Conservation (phyloP, 2,329 filamentous ascomycete genomes). For the Fusarium sarcochroum region DNA sequence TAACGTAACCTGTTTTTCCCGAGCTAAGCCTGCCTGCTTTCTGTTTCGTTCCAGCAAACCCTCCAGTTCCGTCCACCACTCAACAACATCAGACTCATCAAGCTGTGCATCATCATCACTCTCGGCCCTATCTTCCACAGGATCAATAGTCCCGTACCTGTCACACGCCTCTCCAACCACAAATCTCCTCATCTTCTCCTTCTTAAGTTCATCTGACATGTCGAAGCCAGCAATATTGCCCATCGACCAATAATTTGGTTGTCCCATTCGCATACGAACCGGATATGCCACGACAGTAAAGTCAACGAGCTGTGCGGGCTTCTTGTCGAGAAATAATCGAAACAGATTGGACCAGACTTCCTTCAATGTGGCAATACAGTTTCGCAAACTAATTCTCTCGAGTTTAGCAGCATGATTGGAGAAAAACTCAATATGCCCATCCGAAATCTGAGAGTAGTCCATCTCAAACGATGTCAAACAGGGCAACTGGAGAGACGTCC, state of each 20-base stretch:
- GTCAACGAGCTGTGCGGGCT: not conserved
- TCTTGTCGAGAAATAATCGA: not conserved
- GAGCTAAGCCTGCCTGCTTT: not conserved
- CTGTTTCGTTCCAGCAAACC: not conserved
- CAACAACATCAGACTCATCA: slow-evolving; percentile 16
- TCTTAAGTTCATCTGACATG: not conserved
- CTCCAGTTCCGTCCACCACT: not conserved
- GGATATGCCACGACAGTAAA: not conserved
- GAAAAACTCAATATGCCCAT: not conserved
- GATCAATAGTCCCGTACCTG: not conserved
- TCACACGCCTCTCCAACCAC: slow-evolving; percentile 8
- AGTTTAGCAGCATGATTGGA: not conserved
- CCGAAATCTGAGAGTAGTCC: not conserved
- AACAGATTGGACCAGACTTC: slow-evolving; percentile 3
- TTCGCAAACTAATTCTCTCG: not conserved
- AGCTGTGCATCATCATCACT: not conserved
- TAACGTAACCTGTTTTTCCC: too few relatives aligned
- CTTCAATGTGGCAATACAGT: not conserved
- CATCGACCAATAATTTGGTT: not conserved
- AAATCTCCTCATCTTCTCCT: not conserved
- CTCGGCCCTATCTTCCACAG: not conserved
- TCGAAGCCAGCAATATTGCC: not conserved
- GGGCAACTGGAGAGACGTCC: not conserved
- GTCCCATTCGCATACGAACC: not conserved
- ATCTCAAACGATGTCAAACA: not conserved